Base-by-base conservation (phyloP, 75 land plant species). In the Pinus taeda region DNA sequence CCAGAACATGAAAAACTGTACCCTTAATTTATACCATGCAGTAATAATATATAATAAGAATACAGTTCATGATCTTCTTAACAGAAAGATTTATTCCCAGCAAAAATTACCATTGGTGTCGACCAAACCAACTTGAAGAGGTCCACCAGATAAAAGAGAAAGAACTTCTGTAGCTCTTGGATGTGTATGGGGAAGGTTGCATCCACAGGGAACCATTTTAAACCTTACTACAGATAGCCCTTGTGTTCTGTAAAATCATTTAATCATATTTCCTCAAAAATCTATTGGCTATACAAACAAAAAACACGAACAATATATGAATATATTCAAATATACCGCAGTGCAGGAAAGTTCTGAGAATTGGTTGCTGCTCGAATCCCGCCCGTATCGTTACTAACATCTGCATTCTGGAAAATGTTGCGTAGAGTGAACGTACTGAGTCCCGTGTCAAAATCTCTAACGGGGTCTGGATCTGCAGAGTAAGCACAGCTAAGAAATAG, bases 91-190 rank as follows among this genome's bases (percentile, higher is more conserved):
- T 0, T 45, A 1, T 45, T 6, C 12, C 9, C 55, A 49, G 12
- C 11, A 49, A 49, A 39, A 11, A 49, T 49, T 49, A 79, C 81
- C 80, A 2, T 17, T 2, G 57, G 76, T 79, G 42, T 59, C 69
- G 29, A 82, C 74, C 17, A 85, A 75, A 29, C 86, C 86, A 24
- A 75, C 85, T 60, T 74, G 62, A 18, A 60, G 62, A 9, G 62
- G 62, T 60, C 62, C 62, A 20, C 62, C 62, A 20, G 62, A 60
- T 20, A 60, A 20, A 21, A 60, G 62, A 18, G 62, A 20, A 18
- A 60, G 62, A 18, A 60, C 62, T 22, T 60, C 62, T 60, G 62
- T 60, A 20, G 62, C 62, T 22, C 62, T 18, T 60, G 62, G 62
- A 60, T 60, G 62, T 60, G 62, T 60, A 7, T 60, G 62, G 20